Evolutionary conservation across 164 flowering plant genomes (phyloP), one percentile per base, ranked within the genome.

Genomic region (Berberis vulgaris): DNA sequence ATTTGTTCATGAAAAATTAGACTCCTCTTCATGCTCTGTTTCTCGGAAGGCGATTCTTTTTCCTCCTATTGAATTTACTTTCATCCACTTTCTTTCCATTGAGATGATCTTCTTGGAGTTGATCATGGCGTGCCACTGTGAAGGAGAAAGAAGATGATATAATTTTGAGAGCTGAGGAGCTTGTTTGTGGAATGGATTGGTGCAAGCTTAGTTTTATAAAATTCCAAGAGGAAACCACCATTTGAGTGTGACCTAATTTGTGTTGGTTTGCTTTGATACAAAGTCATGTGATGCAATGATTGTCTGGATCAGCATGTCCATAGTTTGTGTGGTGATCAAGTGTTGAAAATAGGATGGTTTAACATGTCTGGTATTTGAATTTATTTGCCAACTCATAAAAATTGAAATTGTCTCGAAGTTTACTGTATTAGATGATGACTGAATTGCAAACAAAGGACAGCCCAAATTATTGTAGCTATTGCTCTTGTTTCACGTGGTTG

Each of bases 81-180:
- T 67, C 46, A 45, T 58, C 74, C 70, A 69, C 43, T 66, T 69
- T 60, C 54, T 66, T 43, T 70, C 70, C 59, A 71, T 62, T 50
- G 62, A 12, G 2, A 71, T 50, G 50, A 73, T 66, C 41, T 45
- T 69, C 59, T 54, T 69, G 40, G 66, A 54, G 49, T 62, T 66
- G 12, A 71, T 67, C 74, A 71, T 67, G 62, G 46, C 39, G 57
- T 54, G 11, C 26, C 10, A 13, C 26, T 13, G 26, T 26, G 26
- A 26, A 26, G 26, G 26, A 26, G 26, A 26, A 26, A 26, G 3
- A 7, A 43, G 13, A 44, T 6, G 3, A 11, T 65, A 40, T 12
- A 41, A 40, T 6, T 38, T 1, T 40, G 3, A 39, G 41, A 5
- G 41, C 59, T 56, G 11, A 59, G 40, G 42, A 3, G 45, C 1